These are phyloP conservation scores for Cladophialophora immunda DNA, from an alignment of 2,329 filamentous ascomycete species.

Conservation along the genomic window DNA sequence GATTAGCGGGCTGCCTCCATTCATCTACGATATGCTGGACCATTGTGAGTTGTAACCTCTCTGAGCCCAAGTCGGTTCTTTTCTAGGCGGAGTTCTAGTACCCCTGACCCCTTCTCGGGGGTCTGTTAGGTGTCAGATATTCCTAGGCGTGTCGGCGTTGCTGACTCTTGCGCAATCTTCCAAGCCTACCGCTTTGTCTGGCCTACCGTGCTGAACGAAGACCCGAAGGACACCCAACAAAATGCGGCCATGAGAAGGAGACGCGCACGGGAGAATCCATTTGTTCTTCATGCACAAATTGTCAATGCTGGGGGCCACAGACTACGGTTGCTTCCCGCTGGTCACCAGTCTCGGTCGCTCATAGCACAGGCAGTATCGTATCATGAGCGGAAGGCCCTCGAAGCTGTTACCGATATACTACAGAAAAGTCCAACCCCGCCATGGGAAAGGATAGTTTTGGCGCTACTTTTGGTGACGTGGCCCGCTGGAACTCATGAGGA, in stretches of 20 bases:
- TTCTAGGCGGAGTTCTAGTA: background rate
- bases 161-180: background rate
- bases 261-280: background rate
- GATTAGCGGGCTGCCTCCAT: constrained; percentile 6
- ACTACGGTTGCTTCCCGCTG: constrained; percentile 5
- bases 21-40: constrained; percentile 12
- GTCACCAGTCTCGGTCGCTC: constrained; percentile 2
- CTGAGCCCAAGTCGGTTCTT: background rate
- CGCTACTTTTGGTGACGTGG: constrained; percentile 12
- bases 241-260: background rate
- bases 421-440: background rate
- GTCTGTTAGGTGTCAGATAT: background rate
- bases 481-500: constrained; percentile 8
- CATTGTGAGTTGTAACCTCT: constrained; percentile 8
- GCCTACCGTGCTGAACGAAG: constrained; percentile 7
- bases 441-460: constrained; percentile 1
- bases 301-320: background rate
- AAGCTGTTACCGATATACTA: background rate
- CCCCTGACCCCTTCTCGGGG: background rate
- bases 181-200: constrained; percentile 18
- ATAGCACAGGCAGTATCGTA: constrained; percentile 19
- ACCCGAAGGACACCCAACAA: background rate
- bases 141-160: background rate
- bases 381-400: constrained; percentile 16
- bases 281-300: constrained; percentile 18